Evolutionary conservation across 441 rosid species (phyloP).

Genomic region (Pelargonium australe): DNA sequence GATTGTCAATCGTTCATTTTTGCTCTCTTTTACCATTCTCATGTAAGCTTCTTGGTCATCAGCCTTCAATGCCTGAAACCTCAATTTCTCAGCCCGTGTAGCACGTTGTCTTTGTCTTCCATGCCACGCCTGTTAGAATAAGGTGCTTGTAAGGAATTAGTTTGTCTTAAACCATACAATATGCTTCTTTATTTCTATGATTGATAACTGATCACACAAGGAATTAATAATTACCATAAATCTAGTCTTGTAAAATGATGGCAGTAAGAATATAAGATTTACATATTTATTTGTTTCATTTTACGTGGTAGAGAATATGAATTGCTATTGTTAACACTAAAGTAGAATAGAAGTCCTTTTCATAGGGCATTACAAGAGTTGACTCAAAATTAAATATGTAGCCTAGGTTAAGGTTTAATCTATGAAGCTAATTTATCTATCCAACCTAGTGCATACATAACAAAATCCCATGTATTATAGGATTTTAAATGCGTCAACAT

Average conservation of each 20-base stretch:
- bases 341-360: no score
- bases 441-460: no score
- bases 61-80: constrained; percentile 91
- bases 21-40: constrained; percentile 97
- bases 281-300: constrained; percentile 10
- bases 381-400: no score
- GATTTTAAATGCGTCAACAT: no score
- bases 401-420: no score
- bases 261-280: constrained; percentile 9
- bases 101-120: constrained; percentile 99
- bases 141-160: constrained; percentile 7
- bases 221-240: neutral
- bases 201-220: constrained; percentile 1
- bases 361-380: no score
- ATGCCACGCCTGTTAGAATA: constrained; percentile 83
- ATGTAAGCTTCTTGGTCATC: constrained; percentile 98
- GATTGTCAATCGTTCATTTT: constrained; percentile 84
- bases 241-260: constrained; percentile 15
- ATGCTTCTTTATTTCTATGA: neutral
- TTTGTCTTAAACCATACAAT: constrained; percentile 12
- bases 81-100: constrained; percentile 91
- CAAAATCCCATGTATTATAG: no score
- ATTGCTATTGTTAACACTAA: no score
- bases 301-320: no score
- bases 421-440: no score